Conservation (phyloP, 2,329 filamentous ascomycete genomes). For the Penicillium sp. region DNA sequence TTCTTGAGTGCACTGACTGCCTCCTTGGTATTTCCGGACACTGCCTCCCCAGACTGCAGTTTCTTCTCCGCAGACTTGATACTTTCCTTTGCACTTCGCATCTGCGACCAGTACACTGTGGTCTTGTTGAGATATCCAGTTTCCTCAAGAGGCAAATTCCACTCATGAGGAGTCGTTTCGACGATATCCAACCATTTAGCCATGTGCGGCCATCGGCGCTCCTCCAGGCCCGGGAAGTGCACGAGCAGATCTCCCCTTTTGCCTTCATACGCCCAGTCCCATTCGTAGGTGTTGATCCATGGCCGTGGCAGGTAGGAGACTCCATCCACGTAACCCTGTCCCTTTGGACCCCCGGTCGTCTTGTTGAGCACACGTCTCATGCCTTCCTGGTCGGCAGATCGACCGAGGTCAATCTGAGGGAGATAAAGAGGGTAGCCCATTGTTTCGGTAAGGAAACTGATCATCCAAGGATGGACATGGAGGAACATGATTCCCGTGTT, state of each 20-base stretch:
- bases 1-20: neutral
- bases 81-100: slow-evolving; percentile 1
- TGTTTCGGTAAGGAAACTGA: slow-evolving; percentile 31
- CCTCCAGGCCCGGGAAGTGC: slow-evolving; percentile 31
- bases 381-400: slow-evolving; percentile 24
- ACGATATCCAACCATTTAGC: slow-evolving; percentile 28
- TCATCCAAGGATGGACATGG: slow-evolving; percentile 37
- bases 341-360: slow-evolving; percentile 16
- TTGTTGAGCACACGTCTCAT: slow-evolving; percentile 25
- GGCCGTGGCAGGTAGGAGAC: slow-evolving; percentile 24
- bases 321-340: slow-evolving; percentile 17
- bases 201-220: slow-evolving; percentile 29
- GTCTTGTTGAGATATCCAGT: slow-evolving; percentile 24
- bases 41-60: neutral
- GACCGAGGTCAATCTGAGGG: slow-evolving; percentile 24
- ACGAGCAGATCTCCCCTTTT: slow-evolving; percentile 31
- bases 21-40: neutral
- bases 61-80: slow-evolving; percentile 1
- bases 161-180: slow-evolving; percentile 20
- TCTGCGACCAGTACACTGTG: slow-evolving; percentile 23
- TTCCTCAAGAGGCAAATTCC: slow-evolving; percentile 25
- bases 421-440: slow-evolving; percentile 27
- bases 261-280: slow-evolving; percentile 29
- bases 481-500: slow-evolving; percentile 39
- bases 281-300: slow-evolving; percentile 33